These are phyloP conservation scores for Royoungia palumana DNA, from an alignment of 768 basidiomycete species.

Conservation along the genomic window DNA sequence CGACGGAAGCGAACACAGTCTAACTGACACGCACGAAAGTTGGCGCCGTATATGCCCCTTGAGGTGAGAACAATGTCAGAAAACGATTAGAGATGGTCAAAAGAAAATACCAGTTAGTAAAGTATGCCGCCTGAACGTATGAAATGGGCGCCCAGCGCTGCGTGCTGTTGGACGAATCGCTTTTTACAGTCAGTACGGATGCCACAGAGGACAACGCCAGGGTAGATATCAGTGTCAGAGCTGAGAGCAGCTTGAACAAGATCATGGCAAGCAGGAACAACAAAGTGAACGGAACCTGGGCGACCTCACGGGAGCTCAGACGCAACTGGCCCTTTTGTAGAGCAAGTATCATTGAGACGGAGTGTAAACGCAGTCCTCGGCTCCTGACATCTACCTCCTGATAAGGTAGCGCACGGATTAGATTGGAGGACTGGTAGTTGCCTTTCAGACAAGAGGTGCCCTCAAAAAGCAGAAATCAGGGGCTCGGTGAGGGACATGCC, in stretches of 20 bases:
- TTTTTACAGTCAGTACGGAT: conserved; percentile 6
- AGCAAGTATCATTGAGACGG: conserved; percentile 5
- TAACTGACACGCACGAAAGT: conserved; percentile 49
- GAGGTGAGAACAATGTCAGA: conserved; percentile 1
- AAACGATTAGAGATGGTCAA: neutral
- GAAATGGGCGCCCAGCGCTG: conserved; percentile 13
- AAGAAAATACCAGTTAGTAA: conserved; percentile 33
- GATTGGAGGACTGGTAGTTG: conserved; percentile 9
- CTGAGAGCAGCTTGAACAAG: conserved; percentile 1
- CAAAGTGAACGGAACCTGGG: neutral
- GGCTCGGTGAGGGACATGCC: conserved; percentile 9
- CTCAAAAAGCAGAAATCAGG: conserved; percentile 6
- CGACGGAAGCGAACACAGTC: neutral
- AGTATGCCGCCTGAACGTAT: conserved; percentile 35
- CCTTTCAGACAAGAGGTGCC: conserved; percentile 2
- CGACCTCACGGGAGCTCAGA: neutral
- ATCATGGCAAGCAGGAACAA: neutral
- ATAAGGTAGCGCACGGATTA: conserved; percentile 14
- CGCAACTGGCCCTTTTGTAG: conserved; percentile 15
- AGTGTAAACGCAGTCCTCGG: conserved; percentile 13
- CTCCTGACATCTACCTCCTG: conserved; percentile 6
- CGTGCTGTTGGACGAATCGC: neutral
- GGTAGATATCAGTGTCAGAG: conserved; percentile 7
- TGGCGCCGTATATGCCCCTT: conserved; percentile 60
- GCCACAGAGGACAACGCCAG: conserved; percentile 11